These are phyloP conservation scores for Yamadazyma takamatsuzukensis DNA, from an alignment of 805 yeast genomes.

Conservation along the genomic window DNA sequence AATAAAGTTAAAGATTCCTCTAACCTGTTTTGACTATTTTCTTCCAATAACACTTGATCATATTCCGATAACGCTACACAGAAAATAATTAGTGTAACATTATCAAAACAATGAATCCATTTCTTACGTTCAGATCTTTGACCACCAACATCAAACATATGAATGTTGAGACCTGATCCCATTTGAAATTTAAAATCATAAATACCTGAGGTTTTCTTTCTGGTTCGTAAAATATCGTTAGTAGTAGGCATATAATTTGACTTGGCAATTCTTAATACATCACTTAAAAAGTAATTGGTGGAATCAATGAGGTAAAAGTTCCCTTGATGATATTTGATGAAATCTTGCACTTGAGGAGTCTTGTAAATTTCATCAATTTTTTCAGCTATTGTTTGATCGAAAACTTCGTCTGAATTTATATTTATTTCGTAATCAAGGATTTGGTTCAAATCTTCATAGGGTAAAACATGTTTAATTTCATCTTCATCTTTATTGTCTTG, in stretches of 20 bases:
- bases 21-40: slow-evolving; percentile 67
- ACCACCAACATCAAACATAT: slow-evolving; percentile 83
- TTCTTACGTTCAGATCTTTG: slow-evolving; percentile 94
- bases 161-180: slow-evolving; percentile 48
- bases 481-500: slow-evolving; percentile 1
- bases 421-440: slow-evolving; percentile 47
- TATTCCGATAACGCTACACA: slow-evolving; percentile 91
- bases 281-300: slow-evolving; percentile 71
- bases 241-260: slow-evolving; percentile 67
- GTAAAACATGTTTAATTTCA: slow-evolving; percentile 18
- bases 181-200: slow-evolving; percentile 76
- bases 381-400: slow-evolving; percentile 48
- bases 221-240: slow-evolving; percentile 77
- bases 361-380: slow-evolving; percentile 56
- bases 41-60: slow-evolving; percentile 81
- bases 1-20: slow-evolving; percentile 81
- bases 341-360: slow-evolving; percentile 49
- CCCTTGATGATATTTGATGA: slow-evolving; percentile 57
- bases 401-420: slow-evolving; percentile 49
- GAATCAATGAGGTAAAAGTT: slow-evolving; percentile 84
- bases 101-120: slow-evolving; percentile 97
- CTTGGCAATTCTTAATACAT: slow-evolving; percentile 56
- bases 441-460: slow-evolving; percentile 38
- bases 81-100: slow-evolving; percentile 83
- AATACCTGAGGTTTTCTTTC: slow-evolving; percentile 91